Evolutionary conservation across 805 yeast species (phyloP).

Genomic region (Kazachstania bromeliacearum): DNA sequence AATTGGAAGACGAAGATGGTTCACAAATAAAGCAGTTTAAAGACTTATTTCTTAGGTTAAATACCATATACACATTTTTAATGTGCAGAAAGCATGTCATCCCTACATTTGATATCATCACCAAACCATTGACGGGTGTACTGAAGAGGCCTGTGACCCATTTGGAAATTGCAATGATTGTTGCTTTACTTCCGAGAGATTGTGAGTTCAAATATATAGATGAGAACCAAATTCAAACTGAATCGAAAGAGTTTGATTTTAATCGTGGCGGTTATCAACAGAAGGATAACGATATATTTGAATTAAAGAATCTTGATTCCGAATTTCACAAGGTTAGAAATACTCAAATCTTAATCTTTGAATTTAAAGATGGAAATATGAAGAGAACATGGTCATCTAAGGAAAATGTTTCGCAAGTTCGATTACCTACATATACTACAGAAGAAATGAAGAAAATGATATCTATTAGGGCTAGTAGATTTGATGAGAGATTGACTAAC

Average conservation of each 20-base stretch:
- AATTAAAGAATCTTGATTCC: conserved; percentile 33
- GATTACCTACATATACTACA: conserved; percentile 41
- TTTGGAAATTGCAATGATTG: conserved; percentile 57
- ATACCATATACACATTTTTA: conserved; percentile 54
- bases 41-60: conserved; percentile 43
- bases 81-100: conserved; percentile 51
- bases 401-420: conserved; percentile 32
- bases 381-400: conserved; percentile 39
- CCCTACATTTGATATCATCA: conserved; percentile 46
- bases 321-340: conserved; percentile 28
- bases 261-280: conserved; percentile 44
- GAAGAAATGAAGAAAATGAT: conserved; percentile 55
- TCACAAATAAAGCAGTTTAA: conserved; percentile 20
- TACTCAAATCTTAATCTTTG: conserved; percentile 58
- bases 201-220: conserved; percentile 69
- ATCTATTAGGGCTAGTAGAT: conserved; percentile 44
- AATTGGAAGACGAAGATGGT: neutral
- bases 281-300: conserved; percentile 44
- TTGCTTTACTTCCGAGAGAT: conserved; percentile 55
- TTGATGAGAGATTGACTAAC: conserved; percentile 32
- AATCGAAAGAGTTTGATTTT: conserved; percentile 31
- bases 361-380: conserved; percentile 61
- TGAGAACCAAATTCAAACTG: conserved; percentile 49
- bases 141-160: conserved; percentile 36
- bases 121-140: conserved; percentile 42